Evolutionary conservation across 441 rosid genomes (phyloP), one percentile per base, ranked within the genome.

Genomic region (Viola pubescens): DNA sequence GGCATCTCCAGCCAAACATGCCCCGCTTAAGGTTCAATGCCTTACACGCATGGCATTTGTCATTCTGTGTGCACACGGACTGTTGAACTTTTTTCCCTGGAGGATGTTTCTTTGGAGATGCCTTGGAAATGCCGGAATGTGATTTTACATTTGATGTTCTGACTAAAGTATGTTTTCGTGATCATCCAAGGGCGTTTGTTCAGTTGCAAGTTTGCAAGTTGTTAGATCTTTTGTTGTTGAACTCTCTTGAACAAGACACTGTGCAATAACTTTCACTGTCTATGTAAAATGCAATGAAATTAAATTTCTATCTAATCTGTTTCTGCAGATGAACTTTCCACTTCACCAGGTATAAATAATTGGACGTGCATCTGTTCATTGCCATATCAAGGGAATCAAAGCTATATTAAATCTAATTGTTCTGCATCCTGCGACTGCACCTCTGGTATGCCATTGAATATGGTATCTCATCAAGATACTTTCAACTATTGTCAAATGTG

Each of bases 301-400:
- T 66, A 47, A 47, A 48, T 55, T 57, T 53, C 14, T 61, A 45
- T 55, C 73, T 48, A 53, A 13, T 48, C 57, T 42, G 48, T 45
- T 52, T 66, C 53, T 72, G 80, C 81, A 75, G 87, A 81, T 75
- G 80, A 81, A 59, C 63, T 71, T 78, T 70, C 77, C 64, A 51
- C 77, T 49, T 53, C 69, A 68, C 60, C 83, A 39, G 85, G 74
- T 39, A 9, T 69, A 59, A 82, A 54, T 72, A 77, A 76, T 60
- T 92, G 94, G 94, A 80, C 82, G n/a, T 92, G 97, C 59, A 70
- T 74, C 1, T 92, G 98, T 62, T 79, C 82, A 60, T 69, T 78
- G 34, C 62, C 80, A 0, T 19, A 65, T 69, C 76, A 52, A 66
- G 72, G 73, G 60, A 76, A 81, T 66, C 79, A 73, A 71, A 78